Conservation (phyloP, 192 early-diverging fungal species). For the Allomyces macrogynus region DNA sequence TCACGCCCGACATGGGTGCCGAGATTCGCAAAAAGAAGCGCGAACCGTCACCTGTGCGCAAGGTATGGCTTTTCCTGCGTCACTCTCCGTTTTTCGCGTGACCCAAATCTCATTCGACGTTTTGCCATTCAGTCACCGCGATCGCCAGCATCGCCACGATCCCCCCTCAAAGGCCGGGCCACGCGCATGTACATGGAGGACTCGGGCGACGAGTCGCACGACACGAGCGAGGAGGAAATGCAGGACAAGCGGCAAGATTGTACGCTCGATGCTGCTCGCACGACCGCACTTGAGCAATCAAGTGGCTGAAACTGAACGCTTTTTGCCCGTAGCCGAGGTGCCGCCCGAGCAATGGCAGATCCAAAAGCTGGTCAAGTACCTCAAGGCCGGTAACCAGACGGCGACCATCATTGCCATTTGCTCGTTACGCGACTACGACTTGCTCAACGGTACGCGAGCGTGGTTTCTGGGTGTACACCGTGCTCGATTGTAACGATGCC, state of each 20-base stretch:
- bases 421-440: slow-evolving; percentile 37
- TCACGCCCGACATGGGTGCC: background rate
- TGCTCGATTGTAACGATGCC: background rate
- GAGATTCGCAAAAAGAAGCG: background rate
- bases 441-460: slow-evolving; percentile 20
- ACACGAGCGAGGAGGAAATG: slow-evolving; percentile 24
- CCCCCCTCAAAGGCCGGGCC: background rate
- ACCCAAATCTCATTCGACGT: no score
- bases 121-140: no score
- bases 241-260: slow-evolving; percentile 37
- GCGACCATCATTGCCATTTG: slow-evolving; percentile 48
- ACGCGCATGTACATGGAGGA: slow-evolving; percentile 2
- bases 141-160: no score
- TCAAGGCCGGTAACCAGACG: slow-evolving; percentile 39
- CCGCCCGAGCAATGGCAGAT: slow-evolving; percentile 42
- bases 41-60: background rate
- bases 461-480: background rate
- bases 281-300: background rate
- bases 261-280: slow-evolving; percentile 7
- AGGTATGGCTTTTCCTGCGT: no score
- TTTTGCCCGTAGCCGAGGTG: slow-evolving; percentile 21
- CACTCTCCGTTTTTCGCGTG: no score
- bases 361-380: slow-evolving; percentile 40
- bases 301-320: no score
- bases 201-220: slow-evolving; percentile 6